Evolutionary conservation across 2,329 filamentous ascomycete species (phyloP).

Genomic region (Myriangium duriaei): DNA sequence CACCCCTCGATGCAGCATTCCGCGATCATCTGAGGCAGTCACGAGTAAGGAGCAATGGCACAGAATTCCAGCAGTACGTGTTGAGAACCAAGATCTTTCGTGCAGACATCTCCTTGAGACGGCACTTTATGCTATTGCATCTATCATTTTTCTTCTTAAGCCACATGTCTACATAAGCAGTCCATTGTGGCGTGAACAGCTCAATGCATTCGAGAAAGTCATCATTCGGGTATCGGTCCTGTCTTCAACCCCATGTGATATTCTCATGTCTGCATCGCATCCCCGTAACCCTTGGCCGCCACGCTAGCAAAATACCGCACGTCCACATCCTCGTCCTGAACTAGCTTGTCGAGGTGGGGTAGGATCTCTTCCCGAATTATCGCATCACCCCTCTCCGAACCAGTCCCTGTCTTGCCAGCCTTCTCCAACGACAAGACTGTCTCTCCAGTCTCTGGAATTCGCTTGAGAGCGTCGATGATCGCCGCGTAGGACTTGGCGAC

Average conservation of each 20-base stretch:
- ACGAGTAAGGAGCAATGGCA: too few relatives aligned
- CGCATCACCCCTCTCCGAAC: conserved; percentile 20
- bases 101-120: conserved; percentile 8
- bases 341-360: conserved; percentile 85
- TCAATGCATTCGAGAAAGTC: background rate
- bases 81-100: background rate
- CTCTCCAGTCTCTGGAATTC: conserved; percentile 67
- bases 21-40: too few relatives aligned
- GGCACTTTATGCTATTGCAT: conserved; percentile 9
- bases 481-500: conserved; percentile 95
- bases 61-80: too few relatives aligned
- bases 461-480: conserved; percentile 81
- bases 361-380: conserved; percentile 49
- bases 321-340: conserved; percentile 95
- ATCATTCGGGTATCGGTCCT: background rate
- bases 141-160: conserved; percentile 8
- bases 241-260: background rate
- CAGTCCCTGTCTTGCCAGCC: conserved; percentile 45
- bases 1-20: too few relatives aligned
- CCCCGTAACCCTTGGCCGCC: conserved; percentile 48
- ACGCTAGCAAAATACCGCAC: conserved; percentile 96
- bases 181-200: background rate
- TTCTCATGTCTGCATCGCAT: conserved; percentile 24
- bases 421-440: conserved; percentile 80
- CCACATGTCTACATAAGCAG: background rate